Evolutionary conservation across 139 green algal species (phyloP).

Genomic region (Coelastrella sp.): DNA sequence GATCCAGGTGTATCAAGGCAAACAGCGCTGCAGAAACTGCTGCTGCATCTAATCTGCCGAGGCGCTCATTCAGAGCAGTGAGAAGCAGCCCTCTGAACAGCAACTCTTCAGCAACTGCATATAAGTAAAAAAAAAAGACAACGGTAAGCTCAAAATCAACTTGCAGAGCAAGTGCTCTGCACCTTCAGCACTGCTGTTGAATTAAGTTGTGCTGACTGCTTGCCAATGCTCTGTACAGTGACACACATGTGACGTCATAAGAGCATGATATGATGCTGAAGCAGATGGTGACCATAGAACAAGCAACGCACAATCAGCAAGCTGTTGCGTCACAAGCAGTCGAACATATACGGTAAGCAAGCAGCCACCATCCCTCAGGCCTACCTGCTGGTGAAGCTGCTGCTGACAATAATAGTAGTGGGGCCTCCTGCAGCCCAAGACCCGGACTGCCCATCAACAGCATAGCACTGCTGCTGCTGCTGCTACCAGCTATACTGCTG

Average conservation of each 20-base stretch:
- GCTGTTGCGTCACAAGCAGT: too few species aligned
- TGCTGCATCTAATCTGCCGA: slow-evolving; percentile 52
- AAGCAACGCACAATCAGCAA: too few species aligned
- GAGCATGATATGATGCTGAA: neutral
- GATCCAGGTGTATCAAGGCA: slow-evolving; percentile 44
- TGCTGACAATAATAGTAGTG: slow-evolving; percentile 22
- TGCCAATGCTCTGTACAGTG: neutral
- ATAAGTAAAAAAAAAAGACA: neutral
- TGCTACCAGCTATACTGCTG: neutral
- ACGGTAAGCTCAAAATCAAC: neutral
- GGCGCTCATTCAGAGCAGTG: slow-evolving; percentile 46
- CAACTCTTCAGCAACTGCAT: slow-evolving; percentile 58
- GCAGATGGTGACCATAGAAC: neutral
- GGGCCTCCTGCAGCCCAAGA: neutral
- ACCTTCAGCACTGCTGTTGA: too few species aligned
- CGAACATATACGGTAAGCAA: neutral
- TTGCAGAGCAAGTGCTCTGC: too few species aligned
- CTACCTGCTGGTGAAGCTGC: slow-evolving; percentile 34
- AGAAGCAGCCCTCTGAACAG: slow-evolving; percentile 62
- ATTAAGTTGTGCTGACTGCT: neutral
- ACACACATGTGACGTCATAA: neutral
- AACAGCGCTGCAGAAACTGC: slow-evolving; percentile 49
- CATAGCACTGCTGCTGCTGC: neutral
- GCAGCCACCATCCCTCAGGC: neutral
- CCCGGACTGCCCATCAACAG: slow-evolving; percentile 1